Evolutionary conservation across 768 basidiomycete species (phyloP), one percentile per base, ranked within the genome.

Genomic region (Auriscalpium microsporum): DNA sequence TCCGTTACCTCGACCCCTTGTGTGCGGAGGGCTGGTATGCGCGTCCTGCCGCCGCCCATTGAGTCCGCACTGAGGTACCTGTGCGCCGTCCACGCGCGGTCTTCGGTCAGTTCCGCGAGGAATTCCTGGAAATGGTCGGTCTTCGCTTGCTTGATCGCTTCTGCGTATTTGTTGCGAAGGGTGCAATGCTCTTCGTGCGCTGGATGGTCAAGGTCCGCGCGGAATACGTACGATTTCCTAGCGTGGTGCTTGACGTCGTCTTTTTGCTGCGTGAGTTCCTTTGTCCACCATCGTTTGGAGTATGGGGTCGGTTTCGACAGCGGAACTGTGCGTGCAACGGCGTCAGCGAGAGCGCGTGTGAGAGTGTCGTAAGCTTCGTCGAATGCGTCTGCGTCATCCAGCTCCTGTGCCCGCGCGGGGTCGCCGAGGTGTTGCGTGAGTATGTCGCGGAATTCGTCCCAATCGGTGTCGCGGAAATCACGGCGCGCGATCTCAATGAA

Each of bases 121-220:
- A 40, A 67, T 4, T 60, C 58, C 23, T 60, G 38, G 64, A 63
- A 68, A 54, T 66, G 65, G 19, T 63, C 54, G 16, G 35, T 52
- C 45, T 67, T 65, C 0, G 63, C 42, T 4, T 37, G 36, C 14
- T 49, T 11, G 13, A 65, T 62, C 14, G 16, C 23, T 1, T 56
- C 56, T 0, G 17, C 23, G 49, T 63, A 66, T 23, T 38, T 7
- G 38, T 63, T 63, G 16, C 52, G 13, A 7, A 17, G 13, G 6
- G 34, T 28, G 7, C 16, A 6, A 14, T 13, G 35, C 14, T 10
- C 33, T 10, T 10, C 48, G 16, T 50, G 48, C 2, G 33, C 14
- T 13, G 34, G 34, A 34, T 50, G 28, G 14, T 21, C 28, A 10
- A 4, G 23, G 19, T 35, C 10, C 10, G 1, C 34, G 16, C 33